phyloP scores from a whole-genome alignment of 768 basidiomycete genomes.

The Lepiota brunneoincarnata region DNA sequence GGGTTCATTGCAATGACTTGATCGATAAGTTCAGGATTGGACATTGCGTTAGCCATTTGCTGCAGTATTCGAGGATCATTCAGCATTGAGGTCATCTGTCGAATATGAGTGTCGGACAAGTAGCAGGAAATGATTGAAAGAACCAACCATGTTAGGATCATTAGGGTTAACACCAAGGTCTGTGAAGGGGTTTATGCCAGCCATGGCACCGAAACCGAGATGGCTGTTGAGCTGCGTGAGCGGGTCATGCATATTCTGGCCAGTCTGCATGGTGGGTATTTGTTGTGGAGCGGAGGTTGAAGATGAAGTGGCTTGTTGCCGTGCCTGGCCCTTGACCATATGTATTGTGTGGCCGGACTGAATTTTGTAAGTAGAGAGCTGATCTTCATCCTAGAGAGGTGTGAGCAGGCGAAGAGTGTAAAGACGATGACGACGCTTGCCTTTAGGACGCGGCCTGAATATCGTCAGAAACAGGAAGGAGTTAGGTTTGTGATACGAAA shows the following conservation, averaged over 20 bases:
- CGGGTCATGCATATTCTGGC: slow-evolving; percentile 86
- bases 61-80: slow-evolving; percentile 80
- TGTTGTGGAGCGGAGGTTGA: slow-evolving; percentile 43
- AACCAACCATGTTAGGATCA: slow-evolving; percentile 89
- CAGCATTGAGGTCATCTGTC: slow-evolving; percentile 81
- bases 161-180: slow-evolving; percentile 88
- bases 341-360: slow-evolving; percentile 86
- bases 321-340: slow-evolving; percentile 86
- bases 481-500: slow-evolving; percentile 5
- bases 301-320: slow-evolving; percentile 30
- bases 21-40: slow-evolving; percentile 86
- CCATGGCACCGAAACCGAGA: slow-evolving; percentile 75
- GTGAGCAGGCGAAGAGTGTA: background rate
- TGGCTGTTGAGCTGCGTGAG: slow-evolving; percentile 81
- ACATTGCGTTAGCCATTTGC: slow-evolving; percentile 86
- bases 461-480: background rate
- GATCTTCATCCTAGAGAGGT: slow-evolving; percentile 70
- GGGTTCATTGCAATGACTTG: slow-evolving; percentile 84
- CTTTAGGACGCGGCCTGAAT: slow-evolving; percentile 70
- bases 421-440: slow-evolving; percentile 29
- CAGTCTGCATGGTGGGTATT: slow-evolving; percentile 86
- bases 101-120: slow-evolving; percentile 2
- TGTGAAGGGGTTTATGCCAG: slow-evolving; percentile 89
- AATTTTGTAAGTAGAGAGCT: slow-evolving; percentile 84
- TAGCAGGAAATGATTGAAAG: background rate